Conservation (phyloP, 2,329 filamentous ascomycete genomes). For the Colletotrichum theobromicola region DNA sequence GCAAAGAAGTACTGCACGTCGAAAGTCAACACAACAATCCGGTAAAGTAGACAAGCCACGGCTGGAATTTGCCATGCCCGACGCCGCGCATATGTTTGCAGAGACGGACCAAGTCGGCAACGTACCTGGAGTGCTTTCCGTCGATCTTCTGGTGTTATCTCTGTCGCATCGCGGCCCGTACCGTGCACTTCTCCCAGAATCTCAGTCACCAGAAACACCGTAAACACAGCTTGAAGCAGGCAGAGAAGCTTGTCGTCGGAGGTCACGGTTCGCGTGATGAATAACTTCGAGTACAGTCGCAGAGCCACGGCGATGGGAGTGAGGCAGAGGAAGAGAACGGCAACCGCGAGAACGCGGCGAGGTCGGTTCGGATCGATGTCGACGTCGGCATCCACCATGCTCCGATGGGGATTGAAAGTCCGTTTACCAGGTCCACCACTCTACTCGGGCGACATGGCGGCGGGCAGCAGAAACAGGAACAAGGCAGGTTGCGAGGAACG, state of each 20-base stretch:
- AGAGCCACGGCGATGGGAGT: constrained; percentile 31
- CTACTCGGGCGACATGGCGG: neutral
- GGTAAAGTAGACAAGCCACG: too few species aligned
- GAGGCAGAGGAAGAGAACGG: constrained; percentile 34
- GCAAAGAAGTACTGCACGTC: constrained; percentile 36
- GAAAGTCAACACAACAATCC: neutral
- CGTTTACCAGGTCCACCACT: neutral
- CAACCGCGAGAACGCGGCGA: constrained; percentile 24
- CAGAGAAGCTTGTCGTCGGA: constrained; percentile 35
- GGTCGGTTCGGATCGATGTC: neutral
- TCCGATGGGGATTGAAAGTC: neutral
- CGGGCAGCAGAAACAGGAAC: neutral
- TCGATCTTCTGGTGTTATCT: constrained; percentile 21
- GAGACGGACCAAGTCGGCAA: neutral
- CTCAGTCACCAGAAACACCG: constrained; percentile 20
- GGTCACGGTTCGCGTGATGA: constrained; percentile 32
- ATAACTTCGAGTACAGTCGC: constrained; percentile 32
- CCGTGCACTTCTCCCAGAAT: constrained; percentile 27
- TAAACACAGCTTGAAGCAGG: constrained; percentile 29
- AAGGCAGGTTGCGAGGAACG: neutral
- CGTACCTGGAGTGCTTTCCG: constrained; percentile 32
- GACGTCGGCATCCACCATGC: constrained; percentile 8
- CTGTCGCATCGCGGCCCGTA: constrained; percentile 24
- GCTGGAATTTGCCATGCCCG: too few species aligned
- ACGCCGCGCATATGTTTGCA: too few species aligned